A percentile compares a stretch with the other conserved stretches of the same genome.
Evolutionary conservation across 805 yeast species (phyloP).

Genomic region (Yamadazyma ubonensis): DNA sequence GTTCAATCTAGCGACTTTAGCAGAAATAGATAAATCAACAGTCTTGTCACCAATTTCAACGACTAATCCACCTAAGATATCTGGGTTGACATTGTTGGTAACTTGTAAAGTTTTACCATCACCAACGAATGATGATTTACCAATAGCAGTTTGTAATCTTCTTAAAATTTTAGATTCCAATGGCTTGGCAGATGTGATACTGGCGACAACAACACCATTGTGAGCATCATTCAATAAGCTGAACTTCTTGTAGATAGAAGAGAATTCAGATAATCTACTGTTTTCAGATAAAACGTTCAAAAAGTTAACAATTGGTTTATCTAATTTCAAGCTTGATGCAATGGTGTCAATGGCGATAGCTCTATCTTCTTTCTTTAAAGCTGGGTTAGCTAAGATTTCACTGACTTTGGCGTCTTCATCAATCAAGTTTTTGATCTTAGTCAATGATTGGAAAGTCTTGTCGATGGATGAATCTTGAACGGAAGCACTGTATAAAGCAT

Average conservation of each 20-base stretch:
- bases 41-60: slow-evolving; percentile 97
- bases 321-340: slow-evolving; percentile 49
- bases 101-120: slow-evolving; percentile 82
- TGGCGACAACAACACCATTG: slow-evolving; percentile 90
- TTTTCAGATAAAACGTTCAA: slow-evolving; percentile 86
- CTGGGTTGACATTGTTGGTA: slow-evolving; percentile 80
- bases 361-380: slow-evolving; percentile 76
- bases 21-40: slow-evolving; percentile 84
- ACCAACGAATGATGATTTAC: slow-evolving; percentile 79
- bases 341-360: slow-evolving; percentile 63
- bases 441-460: slow-evolving; percentile 64
- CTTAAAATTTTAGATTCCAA: slow-evolving; percentile 77
- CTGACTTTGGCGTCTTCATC: slow-evolving; percentile 61
- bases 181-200: slow-evolving; percentile 82
- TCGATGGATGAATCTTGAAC: slow-evolving; percentile 77
- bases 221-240: slow-evolving; percentile 79
- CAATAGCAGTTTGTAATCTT: slow-evolving; percentile 76
- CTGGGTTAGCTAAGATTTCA: slow-evolving; percentile 73
- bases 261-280: slow-evolving; percentile 80
- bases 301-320: slow-evolving; percentile 74
- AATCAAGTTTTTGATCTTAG: slow-evolving; percentile 53
- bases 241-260: slow-evolving; percentile 67
- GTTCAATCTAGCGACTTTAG: slow-evolving; percentile 87
- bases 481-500: slow-evolving; percentile 91
- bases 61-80: slow-evolving; percentile 90